Conservation (phyloP, 345 rosid species). For the Eucalyptus viminalis region DNA sequence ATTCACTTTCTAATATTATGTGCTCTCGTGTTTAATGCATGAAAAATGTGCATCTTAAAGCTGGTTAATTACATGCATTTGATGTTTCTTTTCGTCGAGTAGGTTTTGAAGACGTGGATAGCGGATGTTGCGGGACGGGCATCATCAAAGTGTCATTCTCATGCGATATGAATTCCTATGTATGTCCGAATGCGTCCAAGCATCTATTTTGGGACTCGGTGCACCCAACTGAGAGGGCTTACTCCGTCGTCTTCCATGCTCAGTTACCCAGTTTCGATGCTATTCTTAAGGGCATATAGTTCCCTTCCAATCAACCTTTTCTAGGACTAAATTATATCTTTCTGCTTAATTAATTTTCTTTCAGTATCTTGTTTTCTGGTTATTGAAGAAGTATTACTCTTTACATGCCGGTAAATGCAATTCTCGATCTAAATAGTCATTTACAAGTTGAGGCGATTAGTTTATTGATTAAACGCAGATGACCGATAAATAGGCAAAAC, state of each 20-base stretch:
- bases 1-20: not conserved
- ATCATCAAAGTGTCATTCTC: slow-evolving; percentile 36
- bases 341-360: not conserved
- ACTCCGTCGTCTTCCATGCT: slow-evolving; percentile 9
- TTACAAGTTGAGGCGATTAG: not conserved
- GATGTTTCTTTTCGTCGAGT: not conserved
- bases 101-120: slow-evolving; percentile 47
- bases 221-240: slow-evolving; percentile 64
- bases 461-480: not conserved
- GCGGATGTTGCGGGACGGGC: slow-evolving; percentile 81
- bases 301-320: not conserved
- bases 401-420: not conserved
- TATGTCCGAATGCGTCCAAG: slow-evolving; percentile 56
- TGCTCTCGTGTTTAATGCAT: not conserved
- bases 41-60: not conserved
- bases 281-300: not conserved
- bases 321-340: not conserved
- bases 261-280: not conserved
- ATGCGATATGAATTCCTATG: slow-evolving; percentile 46
- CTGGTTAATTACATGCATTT: not conserved
- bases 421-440: not conserved
- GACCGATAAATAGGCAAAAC: not conserved
- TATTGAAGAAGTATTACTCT: not conserved
- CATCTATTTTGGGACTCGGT: slow-evolving; percentile 76
- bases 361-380: not conserved